These are phyloP conservation scores for Bathelium albidoporum DNA, from an alignment of 495 filamentous ascomycete genomes.

Conservation along the genomic window DNA sequence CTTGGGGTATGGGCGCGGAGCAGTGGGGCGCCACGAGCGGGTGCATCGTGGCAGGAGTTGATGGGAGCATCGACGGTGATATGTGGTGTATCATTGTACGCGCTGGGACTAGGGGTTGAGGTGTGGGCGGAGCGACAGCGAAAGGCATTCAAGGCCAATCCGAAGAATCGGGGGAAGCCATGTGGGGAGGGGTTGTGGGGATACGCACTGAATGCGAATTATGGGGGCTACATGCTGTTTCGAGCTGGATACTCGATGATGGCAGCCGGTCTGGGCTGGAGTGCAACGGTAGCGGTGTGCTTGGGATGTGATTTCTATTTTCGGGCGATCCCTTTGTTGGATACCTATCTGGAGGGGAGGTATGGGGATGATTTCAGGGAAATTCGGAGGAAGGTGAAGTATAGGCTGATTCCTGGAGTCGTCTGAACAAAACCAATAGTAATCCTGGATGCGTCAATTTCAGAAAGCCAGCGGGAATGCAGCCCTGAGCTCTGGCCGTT, in stretches of 20 bases:
- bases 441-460: too few relatives aligned
- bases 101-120: constrained; percentile 8
- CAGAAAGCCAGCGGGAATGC: too few relatives aligned
- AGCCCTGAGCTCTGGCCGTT: too few relatives aligned
- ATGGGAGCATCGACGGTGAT: not conserved
- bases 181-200: constrained; percentile 13
- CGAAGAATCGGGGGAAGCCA: constrained; percentile 14
- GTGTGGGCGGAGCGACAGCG: constrained; percentile 12
- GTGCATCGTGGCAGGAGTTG: not conserved
- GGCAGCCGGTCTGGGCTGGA: constrained; percentile 6
- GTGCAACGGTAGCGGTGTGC: not conserved
- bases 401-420: not conserved
- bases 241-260: constrained; percentile 7
- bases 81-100: constrained; percentile 5
- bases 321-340: not conserved
- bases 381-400: constrained; percentile 1
- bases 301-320: not conserved
- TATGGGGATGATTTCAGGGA: not conserved
- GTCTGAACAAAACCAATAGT: not conserved
- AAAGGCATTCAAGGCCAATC: constrained; percentile 11
- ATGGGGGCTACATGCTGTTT: constrained; percentile 16
- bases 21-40: not conserved
- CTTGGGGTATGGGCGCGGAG: constrained; percentile 9
- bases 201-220: constrained; percentile 14
- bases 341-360: not conserved